These are phyloP conservation scores for Ceratobasidium sp. DNA, from an alignment of 1,284 basidiomycete genomes.

Conservation along the genomic window DNA sequence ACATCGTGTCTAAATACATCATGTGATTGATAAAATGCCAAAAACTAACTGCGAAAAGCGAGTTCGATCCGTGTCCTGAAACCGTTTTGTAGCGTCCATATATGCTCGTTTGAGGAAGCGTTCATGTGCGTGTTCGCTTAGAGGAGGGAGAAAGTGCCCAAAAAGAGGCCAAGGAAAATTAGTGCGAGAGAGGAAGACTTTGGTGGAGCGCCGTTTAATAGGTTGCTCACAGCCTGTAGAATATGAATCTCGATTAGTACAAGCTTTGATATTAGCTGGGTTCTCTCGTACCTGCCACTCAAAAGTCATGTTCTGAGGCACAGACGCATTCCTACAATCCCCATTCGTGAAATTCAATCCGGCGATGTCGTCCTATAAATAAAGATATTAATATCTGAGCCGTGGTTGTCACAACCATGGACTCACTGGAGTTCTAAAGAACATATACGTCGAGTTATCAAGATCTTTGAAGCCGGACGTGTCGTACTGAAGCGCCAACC, in stretches of 20 bases:
- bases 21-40: not conserved
- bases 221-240: conserved; percentile 12
- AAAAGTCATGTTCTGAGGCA: conserved; percentile 51
- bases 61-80: conserved; percentile 1
- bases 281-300: conserved; percentile 44
- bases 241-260: not conserved
- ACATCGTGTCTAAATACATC: conserved; percentile 19
- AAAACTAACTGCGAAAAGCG: not conserved
- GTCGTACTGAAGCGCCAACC: conserved; percentile 41
- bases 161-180: not conserved
- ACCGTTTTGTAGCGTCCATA: not conserved
- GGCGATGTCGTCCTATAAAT: conserved; percentile 48
- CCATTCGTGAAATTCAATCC: conserved; percentile 49
- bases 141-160: not conserved
- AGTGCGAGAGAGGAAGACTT: not conserved
- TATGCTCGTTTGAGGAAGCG: not conserved
- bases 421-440: conserved; percentile 51
- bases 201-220: conserved; percentile 13
- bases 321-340: conserved; percentile 49
- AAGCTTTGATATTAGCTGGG: not conserved
- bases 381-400: not conserved
- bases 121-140: not conserved
- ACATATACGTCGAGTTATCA: conserved; percentile 48
- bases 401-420: not conserved
- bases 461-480: conserved; percentile 49